Base-by-base conservation (phyloP, 1,139 yeast species). In the Candida albicans region DNA sequence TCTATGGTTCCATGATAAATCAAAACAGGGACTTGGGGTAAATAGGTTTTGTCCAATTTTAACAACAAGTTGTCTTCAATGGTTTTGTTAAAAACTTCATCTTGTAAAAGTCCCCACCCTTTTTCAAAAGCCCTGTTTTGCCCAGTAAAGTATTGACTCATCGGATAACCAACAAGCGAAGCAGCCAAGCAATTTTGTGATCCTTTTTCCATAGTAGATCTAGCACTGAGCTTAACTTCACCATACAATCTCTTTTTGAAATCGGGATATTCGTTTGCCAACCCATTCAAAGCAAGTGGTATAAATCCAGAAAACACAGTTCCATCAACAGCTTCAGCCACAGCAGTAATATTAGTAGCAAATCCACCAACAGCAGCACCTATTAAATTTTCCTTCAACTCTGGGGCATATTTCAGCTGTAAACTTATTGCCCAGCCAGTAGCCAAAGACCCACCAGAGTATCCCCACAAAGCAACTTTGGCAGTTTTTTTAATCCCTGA, bases 281-380 rank as follows among this genome's bases (percentile, higher is more conserved):
- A 48, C 1, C 72, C 72, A 12, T 51, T 51, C 11, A 68, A 45
- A 3, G 64, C 66, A 31, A 46, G 47, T 3, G 67, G 56, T 36
- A 57, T 50, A 37, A 68, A 54, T 0, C 71, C 73, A 8, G 62
- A 58, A 37, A 58, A 59, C 2, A 53, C 14, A 1, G 52, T 41
- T 6, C 68, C 67, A 30, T 66, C 69, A 30, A 55, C 44, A 6
- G 53, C 49, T n/a, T 50, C 58, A 2, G 65, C 64, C 4, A 63
- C 55, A 9, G 59, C 56, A 7, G 51, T 58, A 40, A 48, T 58
- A 47, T 56, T 64, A 4, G 67, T 53, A 7, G 63, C 62, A 46
- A 61, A 55, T 1, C 73, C 73, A 1, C 74, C 74, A 11, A 64
- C 40, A 0, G 67, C 64, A n/a, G 59, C 63, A 4, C 71, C 73